Evolutionary conservation across 192 early-diverging fungal genomes (phyloP), one percentile per base, ranked within the genome.

Genomic region (Dimargaris verticillata): DNA sequence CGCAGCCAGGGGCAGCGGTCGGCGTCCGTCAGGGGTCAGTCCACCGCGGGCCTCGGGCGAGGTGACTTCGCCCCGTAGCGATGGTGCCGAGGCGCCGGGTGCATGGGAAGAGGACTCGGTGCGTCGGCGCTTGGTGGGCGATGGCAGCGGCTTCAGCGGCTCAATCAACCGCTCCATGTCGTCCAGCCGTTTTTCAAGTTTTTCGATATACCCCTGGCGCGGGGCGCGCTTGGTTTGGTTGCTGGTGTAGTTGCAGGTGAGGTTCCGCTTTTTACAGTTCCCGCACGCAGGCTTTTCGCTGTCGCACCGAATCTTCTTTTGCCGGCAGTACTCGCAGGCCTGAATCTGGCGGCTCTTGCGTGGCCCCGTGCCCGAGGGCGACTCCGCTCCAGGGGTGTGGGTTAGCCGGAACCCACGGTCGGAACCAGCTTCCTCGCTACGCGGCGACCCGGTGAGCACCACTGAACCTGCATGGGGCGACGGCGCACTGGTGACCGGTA

Each of bases 221-320:
- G 84, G 88, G 0, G 84, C 86, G n/a, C 87, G 73, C 64, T 89
- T 89, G 63, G 87, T 83, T 60, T 78, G 80, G 61, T 72, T 76
- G 17, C 80, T 81, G 15, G 82, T 70, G 64, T 86, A 91, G 2
- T 81, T 70, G 68, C 88, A 91, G 42, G 64, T 61, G 12, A 41
- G 44, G 15, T 70, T 68, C 13, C 78, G 65, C 61, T 80, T 75
- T 24, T 64, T 28, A 67, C 88, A 91, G 66, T 85, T 87, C 5
- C 67, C 70, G 67, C 88, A 91, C 5, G 71, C 68, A 41, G 85
- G 85, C 61, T 82, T 79, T 5, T 64, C 68, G 18, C 88, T 87
- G 66, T 87, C 79, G 66, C 84, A 86, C 63, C 80, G 81, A 53
- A 86, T 77, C 79, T 89, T 89, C 76, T 89, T 88, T 58, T 81